A percentile compares a stretch with the other conserved stretches of the same genome.
phyloP scores from a whole-genome alignment of 1,284 basidiomycete species.

The Cryptococcus amylolentus region DNA sequence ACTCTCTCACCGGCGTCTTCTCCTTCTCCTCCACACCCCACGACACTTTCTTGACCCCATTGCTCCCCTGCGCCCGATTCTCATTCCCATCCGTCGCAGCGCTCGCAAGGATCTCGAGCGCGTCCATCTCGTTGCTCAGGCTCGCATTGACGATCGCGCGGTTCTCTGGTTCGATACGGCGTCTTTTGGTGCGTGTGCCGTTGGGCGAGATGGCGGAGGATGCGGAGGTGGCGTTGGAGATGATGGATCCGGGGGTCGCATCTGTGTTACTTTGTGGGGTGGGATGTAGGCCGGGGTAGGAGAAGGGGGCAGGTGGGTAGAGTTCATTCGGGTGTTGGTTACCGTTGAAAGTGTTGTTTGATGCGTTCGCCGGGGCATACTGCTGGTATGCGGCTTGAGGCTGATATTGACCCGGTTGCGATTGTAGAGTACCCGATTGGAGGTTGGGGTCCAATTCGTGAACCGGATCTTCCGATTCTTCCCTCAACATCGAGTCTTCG shows the following conservation, averaged over 20 bases:
- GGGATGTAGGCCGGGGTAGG: background rate
- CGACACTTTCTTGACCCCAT: constrained; percentile 9
- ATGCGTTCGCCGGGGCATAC: background rate
- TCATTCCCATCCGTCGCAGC: constrained; percentile 42
- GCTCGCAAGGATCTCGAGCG: constrained; percentile 48
- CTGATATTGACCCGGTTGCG: background rate
- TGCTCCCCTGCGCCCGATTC: constrained; percentile 2
- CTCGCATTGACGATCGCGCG: constrained; percentile 46
- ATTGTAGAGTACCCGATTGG: no score
- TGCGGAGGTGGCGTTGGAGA: constrained; percentile 17
- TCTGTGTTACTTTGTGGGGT: background rate
- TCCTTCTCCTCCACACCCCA: constrained; percentile 19
- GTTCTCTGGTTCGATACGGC: constrained; percentile 18
- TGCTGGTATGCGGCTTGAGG: background rate
- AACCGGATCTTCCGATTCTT: constrained; percentile 2
- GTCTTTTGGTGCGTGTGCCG: constrained; percentile 13
- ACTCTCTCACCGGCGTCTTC: constrained; percentile 9
- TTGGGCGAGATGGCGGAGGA: constrained; percentile 20
- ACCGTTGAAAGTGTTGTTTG: background rate
- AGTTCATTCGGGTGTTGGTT: background rate
- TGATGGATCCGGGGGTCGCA: constrained; percentile 17
- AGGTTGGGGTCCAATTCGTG: background rate
- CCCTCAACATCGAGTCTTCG: constrained; percentile 5
- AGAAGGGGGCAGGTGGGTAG: background rate
- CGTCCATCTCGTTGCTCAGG: constrained; percentile 50